These are phyloP conservation scores for Calocera cornea DNA, from an alignment of 768 basidiomycete species.

Conservation along the genomic window DNA sequence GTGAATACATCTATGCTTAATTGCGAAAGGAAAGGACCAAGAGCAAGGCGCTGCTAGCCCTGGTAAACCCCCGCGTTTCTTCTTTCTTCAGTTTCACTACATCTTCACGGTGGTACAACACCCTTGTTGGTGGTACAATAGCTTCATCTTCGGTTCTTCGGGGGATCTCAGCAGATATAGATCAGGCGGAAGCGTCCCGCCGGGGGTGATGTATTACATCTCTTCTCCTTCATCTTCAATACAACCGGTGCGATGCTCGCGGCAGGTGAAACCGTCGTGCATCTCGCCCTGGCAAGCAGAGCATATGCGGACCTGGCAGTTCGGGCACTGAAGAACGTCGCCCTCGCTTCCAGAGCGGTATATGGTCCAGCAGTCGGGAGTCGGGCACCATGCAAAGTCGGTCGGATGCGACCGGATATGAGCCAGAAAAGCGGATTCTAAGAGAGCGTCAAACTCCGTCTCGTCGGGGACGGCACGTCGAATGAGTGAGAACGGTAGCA, in stretches of 20 bases:
- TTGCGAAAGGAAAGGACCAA: too few species aligned
- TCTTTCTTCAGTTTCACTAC: not conserved
- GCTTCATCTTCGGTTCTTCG: not conserved
- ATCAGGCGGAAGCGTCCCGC: not conserved
- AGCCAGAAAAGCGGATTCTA: slow-evolving; percentile 45
- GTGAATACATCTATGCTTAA: not conserved
- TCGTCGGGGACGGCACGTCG: not conserved
- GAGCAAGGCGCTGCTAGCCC: too few species aligned
- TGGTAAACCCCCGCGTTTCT: not conserved
- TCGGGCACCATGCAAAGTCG: slow-evolving; percentile 63
- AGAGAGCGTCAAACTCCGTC: slow-evolving; percentile 40
- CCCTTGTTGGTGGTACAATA: not conserved
- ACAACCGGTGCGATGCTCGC: slow-evolving; percentile 24
- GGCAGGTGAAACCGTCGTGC: slow-evolving; percentile 58
- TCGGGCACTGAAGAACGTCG: slow-evolving; percentile 50
- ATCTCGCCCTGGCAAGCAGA: slow-evolving; percentile 42
- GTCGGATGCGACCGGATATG: slow-evolving; percentile 45
- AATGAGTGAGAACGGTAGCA: not conserved
- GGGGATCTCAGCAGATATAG: not conserved
- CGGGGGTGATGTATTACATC: not conserved
- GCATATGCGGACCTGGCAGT: slow-evolving; percentile 58
- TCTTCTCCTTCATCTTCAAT: not conserved
- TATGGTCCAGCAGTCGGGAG: slow-evolving; percentile 62
- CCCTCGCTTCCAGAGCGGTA: slow-evolving; percentile 42
- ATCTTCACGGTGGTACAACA: not conserved